Conservation (phyloP, 441 rosid species). For the Omphalea diandra region DNA sequence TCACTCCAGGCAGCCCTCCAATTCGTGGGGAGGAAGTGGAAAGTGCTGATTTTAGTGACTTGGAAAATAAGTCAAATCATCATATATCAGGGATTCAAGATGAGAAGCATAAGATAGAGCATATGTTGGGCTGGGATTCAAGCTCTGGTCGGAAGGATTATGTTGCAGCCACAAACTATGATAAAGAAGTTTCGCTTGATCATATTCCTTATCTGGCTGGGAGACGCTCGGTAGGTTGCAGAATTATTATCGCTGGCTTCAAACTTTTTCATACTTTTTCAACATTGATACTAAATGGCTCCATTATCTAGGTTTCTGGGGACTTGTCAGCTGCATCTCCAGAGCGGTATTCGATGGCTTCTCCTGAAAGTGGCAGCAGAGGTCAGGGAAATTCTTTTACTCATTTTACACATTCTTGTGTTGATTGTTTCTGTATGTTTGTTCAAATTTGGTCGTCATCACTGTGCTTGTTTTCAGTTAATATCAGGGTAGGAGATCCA, state of each 20-base stretch:
- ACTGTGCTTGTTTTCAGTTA: conserved; percentile 23
- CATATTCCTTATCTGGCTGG: conserved; percentile 36
- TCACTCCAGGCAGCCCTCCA: conserved; percentile 32
- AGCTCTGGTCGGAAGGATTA: conserved; percentile 32
- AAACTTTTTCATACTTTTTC: neutral
- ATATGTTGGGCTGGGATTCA: conserved; percentile 33
- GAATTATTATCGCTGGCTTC: neutral
- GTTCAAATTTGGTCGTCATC: conserved; percentile 4
- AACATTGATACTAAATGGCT: neutral
- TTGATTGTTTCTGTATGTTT: neutral
- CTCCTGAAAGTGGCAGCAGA: conserved; percentile 37
- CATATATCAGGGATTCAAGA: conserved; percentile 17
- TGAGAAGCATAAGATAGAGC: conserved; percentile 34
- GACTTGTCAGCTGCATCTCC: conserved; percentile 41
- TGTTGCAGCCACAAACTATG: conserved; percentile 23
- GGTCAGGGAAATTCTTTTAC: conserved; percentile 10
- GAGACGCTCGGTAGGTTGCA: conserved; percentile 28
- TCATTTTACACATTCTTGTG: neutral
- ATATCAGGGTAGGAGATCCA: conserved; percentile 28
- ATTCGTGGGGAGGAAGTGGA: conserved; percentile 32
- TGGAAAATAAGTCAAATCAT: conserved; percentile 21
- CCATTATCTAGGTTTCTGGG: conserved; percentile 30
- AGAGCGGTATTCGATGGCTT: conserved; percentile 35
- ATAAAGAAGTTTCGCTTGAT: conserved; percentile 27
- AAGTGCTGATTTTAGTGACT: conserved; percentile 21